Base-by-base conservation (phyloP, 1,284 basidiomycete species). In the Irpex sp. region DNA sequence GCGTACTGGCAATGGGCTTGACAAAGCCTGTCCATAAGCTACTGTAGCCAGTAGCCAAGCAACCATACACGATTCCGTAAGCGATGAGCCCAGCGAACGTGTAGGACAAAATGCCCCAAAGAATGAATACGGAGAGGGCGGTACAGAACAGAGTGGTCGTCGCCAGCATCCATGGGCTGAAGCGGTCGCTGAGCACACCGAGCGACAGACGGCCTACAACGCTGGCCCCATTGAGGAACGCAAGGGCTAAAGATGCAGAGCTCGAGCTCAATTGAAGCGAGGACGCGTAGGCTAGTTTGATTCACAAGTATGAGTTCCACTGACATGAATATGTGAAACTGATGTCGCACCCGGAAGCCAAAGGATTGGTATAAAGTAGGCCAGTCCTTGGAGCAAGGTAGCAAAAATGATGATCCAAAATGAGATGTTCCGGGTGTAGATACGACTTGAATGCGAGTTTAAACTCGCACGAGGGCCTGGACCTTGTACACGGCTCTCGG, bases 81-180 rank as follows among this genome's bases (percentile, higher is more conserved):
- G 67, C 65, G 6, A 74, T 31, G 1, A 75, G 40, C 0, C 73
- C 72, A 1, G 70, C 66, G 1, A 71, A 64, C 2, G 65, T 61
- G 8, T 69, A 68, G 0, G 72, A 68, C 0, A 71, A 57, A 0
- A 71, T 62, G 1, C 74, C 74, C 74, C 74, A 75, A 0, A 74
- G 60, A 15, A 74, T 36, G 21, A 74, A 67, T 0, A 71, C 70
- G 11, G 67, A 57, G 3, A 73, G 31, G 21, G 67, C 67, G n/a
- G 71, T 65, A 1, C 65, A 52, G 19, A 67, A 34, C 40, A 71
- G 62, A 1, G 70, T 69, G 8, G 38, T 37, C 6, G 67, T 52
- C 0, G 69, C 73, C 34, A 75, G 65, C 6, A 66, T 52, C 64
- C 72, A 71, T 0, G 73, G 72, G 19, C 61, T 68, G 57, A 72